Base-by-base conservation (phyloP, 2,329 filamentous ascomycete species). In the Cryphonectria carpinicola region DNA sequence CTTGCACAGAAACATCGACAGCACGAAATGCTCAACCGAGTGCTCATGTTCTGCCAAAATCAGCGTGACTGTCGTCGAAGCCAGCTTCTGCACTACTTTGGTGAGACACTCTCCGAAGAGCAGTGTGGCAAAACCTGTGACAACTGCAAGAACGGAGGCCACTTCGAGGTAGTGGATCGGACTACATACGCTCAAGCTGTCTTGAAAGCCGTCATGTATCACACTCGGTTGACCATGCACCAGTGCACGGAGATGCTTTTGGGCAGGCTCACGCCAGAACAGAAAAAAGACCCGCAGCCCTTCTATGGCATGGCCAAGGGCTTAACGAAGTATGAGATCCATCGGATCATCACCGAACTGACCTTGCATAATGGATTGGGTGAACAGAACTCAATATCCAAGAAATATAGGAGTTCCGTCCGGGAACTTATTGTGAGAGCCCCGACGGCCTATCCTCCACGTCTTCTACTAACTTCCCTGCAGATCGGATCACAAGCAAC, bases 51-150 rank as follows among this genome's bases (percentile, higher is more conserved):
- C 77, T 98, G 95, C 79, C 93, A 98, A 77, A 98, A 98, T 80
- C 88, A 88, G 76, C 90, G 88, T 68, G 94, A 97, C 75, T 99
- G 96, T 79, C 91, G 96, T 73, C 88, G 96, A 72, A 91, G 92
- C 1, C 93, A 97, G 79, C 91, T 99, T 22, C 88, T 99, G 46
- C 88, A 88, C n/a, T 99, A 99, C 80, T 99, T 99, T 83, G 94
- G 92, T 70, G 97, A 99, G 80, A 85, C 85, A 0, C 99, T 98
- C 78, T 83, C 88, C 66, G 84, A 85, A 52, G 86, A 88, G 17
- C 86, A 93, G 66, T 99, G 96, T 81, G 84, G 89, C 65, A 85
- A 87, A 66, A 87, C 86, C 0, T 99, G 96, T 80, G 97, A 99
- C 83, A 98, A 97, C 78, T 99, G 96, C 84, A 89, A 87, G 74